Evolutionary conservation across 768 basidiomycete species (phyloP).

Genomic region (Naganishia vishniacii): DNA sequence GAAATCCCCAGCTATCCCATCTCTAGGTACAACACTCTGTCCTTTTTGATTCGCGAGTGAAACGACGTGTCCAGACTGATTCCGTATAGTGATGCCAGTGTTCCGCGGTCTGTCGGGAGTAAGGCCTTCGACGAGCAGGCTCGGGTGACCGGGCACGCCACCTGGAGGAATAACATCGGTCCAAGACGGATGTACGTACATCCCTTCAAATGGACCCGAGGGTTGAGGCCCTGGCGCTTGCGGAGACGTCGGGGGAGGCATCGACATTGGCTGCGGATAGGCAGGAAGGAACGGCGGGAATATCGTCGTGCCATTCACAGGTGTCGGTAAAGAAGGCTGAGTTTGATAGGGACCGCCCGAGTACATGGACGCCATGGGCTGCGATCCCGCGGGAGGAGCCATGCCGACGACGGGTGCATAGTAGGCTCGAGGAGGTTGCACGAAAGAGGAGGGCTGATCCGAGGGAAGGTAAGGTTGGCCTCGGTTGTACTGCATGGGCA

Average conservation of each 20-base stretch:
- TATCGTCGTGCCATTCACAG: too few relatives aligned
- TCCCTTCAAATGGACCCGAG: not conserved
- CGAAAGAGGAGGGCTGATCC: too few relatives aligned
- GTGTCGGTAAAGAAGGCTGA: too few relatives aligned
- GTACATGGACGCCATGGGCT: too few relatives aligned
- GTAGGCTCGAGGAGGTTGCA: too few relatives aligned
- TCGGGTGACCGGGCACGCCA: conserved; percentile 7
- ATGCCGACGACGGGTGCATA: too few relatives aligned
- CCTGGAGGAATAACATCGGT: conserved; percentile 15
- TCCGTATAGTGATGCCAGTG: not conserved
- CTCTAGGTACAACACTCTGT: not conserved
- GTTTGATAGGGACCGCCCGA: too few relatives aligned
- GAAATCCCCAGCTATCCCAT: not conserved
- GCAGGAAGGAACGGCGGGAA: too few relatives aligned
- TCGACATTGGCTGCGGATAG: too few relatives aligned
- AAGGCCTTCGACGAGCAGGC: not conserved
- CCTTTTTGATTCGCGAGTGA: not conserved
- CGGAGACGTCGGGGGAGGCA: not conserved
- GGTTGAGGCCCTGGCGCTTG: too few relatives aligned
- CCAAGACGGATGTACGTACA: conserved; percentile 1
- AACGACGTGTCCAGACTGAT: not conserved
- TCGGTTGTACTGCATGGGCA: not conserved
- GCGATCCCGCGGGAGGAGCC: too few relatives aligned
- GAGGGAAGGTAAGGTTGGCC: too few relatives aligned
- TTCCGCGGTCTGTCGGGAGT: not conserved